These are phyloP conservation scores for Phytophthora parvispora DNA, from an alignment of 352 stramenopile genomes.

Conservation along the genomic window DNA sequence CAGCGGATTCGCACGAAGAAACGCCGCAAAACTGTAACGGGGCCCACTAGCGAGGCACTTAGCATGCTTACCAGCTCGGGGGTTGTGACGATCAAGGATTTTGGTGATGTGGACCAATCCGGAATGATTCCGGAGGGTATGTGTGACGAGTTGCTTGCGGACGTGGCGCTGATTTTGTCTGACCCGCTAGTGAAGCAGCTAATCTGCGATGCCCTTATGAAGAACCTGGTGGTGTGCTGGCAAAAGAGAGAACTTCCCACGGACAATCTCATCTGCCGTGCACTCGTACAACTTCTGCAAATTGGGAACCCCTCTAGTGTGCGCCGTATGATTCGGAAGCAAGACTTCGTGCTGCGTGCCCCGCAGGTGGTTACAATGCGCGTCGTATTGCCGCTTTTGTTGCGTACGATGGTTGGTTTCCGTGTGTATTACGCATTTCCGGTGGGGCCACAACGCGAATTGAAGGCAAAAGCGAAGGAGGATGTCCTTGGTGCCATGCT, in stretches of 20 bases:
- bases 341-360: slow-evolving; percentile 83
- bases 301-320: slow-evolving; percentile 84
- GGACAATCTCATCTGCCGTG: slow-evolving; percentile 80
- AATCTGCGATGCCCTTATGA: slow-evolving; percentile 80
- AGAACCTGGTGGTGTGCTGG: slow-evolving; percentile 68
- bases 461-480: slow-evolving; percentile 53
- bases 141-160: slow-evolving; percentile 80
- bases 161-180: slow-evolving; percentile 81
- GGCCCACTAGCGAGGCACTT: slow-evolving; percentile 61
- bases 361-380: slow-evolving; percentile 87
- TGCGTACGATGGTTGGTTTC: slow-evolving; percentile 69
- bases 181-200: slow-evolving; percentile 86
- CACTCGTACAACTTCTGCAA: slow-evolving; percentile 88
- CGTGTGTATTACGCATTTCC: slow-evolving; percentile 59
- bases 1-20: slow-evolving; percentile 85
- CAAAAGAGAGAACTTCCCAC: slow-evolving; percentile 81
- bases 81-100: slow-evolving; percentile 72
- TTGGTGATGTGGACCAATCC: slow-evolving; percentile 77
- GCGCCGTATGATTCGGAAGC: slow-evolving; percentile 87
- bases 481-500: slow-evolving; percentile 55
- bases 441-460: slow-evolving; percentile 40
- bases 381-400: slow-evolving; percentile 75
- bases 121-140: slow-evolving; percentile 88
- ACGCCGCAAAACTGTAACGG: slow-evolving; percentile 66
- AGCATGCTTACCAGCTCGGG: slow-evolving; percentile 81